phyloP scores from a whole-genome alignment of 176 grass and related monocot genomes.

The Rhipidocladum racemiflorum region DNA sequence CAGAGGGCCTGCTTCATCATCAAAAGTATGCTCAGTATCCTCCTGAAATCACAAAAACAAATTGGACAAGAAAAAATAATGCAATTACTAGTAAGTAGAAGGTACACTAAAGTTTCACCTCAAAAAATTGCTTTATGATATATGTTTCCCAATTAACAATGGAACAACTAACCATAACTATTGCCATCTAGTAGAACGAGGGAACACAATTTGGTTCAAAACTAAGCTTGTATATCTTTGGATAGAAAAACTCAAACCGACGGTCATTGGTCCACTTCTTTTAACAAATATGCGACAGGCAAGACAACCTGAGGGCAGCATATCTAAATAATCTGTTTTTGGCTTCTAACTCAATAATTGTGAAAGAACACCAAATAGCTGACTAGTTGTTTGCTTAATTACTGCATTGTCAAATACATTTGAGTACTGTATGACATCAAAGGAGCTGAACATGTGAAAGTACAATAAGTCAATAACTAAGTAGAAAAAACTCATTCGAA shows the following conservation, averaged over 20 bases:
- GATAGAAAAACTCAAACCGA: background rate
- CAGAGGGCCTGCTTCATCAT: slow-evolving; percentile 71
- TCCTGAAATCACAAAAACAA: slow-evolving; percentile 52
- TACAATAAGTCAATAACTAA: background rate
- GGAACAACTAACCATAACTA: background rate
- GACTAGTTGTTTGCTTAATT: background rate
- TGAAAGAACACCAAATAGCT: slow-evolving; percentile 1
- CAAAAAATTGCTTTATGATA: background rate
- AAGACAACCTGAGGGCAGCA: background rate
- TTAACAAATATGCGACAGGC: background rate
- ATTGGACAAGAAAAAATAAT: slow-evolving; percentile 7
- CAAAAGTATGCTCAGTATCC: slow-evolving; percentile 46
- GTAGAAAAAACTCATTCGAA: slow-evolving; percentile 9
- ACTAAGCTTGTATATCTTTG: background rate
- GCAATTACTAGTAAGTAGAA: background rate
- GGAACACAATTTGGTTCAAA: background rate
- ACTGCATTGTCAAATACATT: background rate
- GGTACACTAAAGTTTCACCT: slow-evolving; percentile 4
- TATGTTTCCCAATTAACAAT: background rate
- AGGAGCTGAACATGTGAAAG: background rate
- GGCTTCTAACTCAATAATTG: background rate
- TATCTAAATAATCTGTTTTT: background rate
- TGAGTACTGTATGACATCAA: background rate
- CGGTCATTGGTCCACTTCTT: background rate
- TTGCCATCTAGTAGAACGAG: background rate